Evolutionary conservation across 2,329 filamentous ascomycete species (phyloP).

Genomic region (Sclerotinia glacialis): DNA sequence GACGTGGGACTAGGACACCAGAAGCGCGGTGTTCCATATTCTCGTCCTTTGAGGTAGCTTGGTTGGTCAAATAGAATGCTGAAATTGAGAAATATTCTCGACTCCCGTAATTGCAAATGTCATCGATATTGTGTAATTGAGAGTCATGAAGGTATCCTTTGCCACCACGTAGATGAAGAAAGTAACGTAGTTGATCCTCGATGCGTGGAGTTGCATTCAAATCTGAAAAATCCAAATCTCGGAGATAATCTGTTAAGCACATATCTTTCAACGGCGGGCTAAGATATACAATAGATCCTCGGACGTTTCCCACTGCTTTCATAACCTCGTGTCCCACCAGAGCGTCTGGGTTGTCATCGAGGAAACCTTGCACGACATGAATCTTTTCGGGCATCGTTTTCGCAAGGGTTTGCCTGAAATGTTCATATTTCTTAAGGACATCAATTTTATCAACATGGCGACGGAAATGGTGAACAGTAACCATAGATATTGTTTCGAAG

Average conservation of each 20-base stretch:
- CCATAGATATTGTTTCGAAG: slow-evolving; percentile 18
- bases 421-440: slow-evolving; percentile 14
- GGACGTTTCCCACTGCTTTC: slow-evolving; percentile 19
- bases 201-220: slow-evolving; percentile 13
- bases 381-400: background rate
- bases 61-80: slow-evolving; percentile 8
- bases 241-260: slow-evolving; percentile 4
- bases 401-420: slow-evolving; percentile 14
- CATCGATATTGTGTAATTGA: background rate
- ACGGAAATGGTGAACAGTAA: slow-evolving; percentile 13
- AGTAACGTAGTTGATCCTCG: slow-evolving; percentile 13
- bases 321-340: slow-evolving; percentile 11
- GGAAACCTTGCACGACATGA: background rate
- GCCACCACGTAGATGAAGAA: slow-evolving; percentile 4
- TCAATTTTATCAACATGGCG: slow-evolving; percentile 16
- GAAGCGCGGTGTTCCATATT: background rate
- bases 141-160: slow-evolving; percentile 6
- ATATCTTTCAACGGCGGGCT: slow-evolving; percentile 11
- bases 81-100: slow-evolving; percentile 11
- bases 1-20: background rate
- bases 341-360: background rate
- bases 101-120: slow-evolving; percentile 14
- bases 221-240: background rate
- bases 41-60: background rate
- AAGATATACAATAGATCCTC: slow-evolving; percentile 12